phyloP scores from a whole-genome alignment of 2,329 filamentous ascomycete genomes.

The Coniella lustricola region DNA sequence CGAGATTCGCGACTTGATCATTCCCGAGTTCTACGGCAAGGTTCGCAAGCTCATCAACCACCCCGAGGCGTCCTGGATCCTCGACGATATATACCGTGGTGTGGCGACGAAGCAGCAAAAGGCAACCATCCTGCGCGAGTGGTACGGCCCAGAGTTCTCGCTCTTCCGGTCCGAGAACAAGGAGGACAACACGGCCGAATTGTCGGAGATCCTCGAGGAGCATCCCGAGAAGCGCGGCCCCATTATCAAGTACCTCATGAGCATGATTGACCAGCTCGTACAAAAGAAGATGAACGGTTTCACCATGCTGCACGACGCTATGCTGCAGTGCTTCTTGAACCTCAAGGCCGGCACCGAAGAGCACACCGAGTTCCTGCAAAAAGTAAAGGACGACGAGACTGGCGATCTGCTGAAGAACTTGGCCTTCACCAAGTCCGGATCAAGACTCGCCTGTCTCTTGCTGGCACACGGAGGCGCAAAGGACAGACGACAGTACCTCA shows the following conservation, averaged over 20 bases:
- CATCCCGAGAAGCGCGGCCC: slow-evolving; percentile 79
- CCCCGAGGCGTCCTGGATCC: slow-evolving; percentile 91
- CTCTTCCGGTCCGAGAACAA: slow-evolving; percentile 59
- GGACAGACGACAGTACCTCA: slow-evolving; percentile 83
- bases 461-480: slow-evolving; percentile 84
- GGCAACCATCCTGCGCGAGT: slow-evolving; percentile 77
- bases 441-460: slow-evolving; percentile 71
- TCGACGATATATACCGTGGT: slow-evolving; percentile 92
- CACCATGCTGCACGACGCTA: slow-evolving; percentile 95
- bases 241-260: slow-evolving; percentile 78
- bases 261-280: slow-evolving; percentile 84
- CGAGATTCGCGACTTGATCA: slow-evolving; percentile 79
- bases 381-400: slow-evolving; percentile 85
- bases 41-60: slow-evolving; percentile 93
- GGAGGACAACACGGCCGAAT: slow-evolving; percentile 54
- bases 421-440: slow-evolving; percentile 87
- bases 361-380: slow-evolving; percentile 78
- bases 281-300: slow-evolving; percentile 97
- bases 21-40: slow-evolving; percentile 91
- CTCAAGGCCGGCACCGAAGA: slow-evolving; percentile 71
- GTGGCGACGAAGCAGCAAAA: slow-evolving; percentile 84
- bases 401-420: slow-evolving; percentile 91
- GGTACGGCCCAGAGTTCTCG: slow-evolving; percentile 92
- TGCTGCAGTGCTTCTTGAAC: slow-evolving; percentile 92
- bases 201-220: slow-evolving; percentile 66